Evolutionary conservation across 106 monocot species (phyloP).

Genomic region (Dioscorea dumetorum): DNA sequence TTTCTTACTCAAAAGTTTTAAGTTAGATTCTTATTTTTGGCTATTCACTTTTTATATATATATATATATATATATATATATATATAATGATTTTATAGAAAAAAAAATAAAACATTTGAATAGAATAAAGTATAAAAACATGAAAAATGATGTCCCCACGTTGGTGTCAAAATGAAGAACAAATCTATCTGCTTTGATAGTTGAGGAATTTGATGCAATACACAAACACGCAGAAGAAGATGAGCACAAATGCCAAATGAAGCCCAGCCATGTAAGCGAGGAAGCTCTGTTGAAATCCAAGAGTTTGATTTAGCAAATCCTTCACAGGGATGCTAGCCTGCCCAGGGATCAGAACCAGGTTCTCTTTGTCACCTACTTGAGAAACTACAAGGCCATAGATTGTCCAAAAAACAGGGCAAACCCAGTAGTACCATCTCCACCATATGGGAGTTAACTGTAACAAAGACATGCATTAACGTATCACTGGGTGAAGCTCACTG

Average conservation of each 20-base stretch:
- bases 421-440: slow-evolving; percentile 92
- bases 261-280: slow-evolving; percentile 34
- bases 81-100: too few species aligned
- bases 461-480: neutral
- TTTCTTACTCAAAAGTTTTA: too few species aligned
- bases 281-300: slow-evolving; percentile 36
- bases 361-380: slow-evolving; percentile 40
- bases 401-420: slow-evolving; percentile 63
- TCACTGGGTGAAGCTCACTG: neutral
- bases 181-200: slow-evolving; percentile 48
- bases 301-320: slow-evolving; percentile 43
- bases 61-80: too few species aligned
- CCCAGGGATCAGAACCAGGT: slow-evolving; percentile 38
- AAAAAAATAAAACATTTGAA: too few species aligned
- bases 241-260: slow-evolving; percentile 35
- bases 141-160: too few species aligned
- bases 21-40: too few species aligned
- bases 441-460: slow-evolving; percentile 9
- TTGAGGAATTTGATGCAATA: slow-evolving; percentile 54
- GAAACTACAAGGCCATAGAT: slow-evolving; percentile 58
- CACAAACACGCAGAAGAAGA: slow-evolving; percentile 15
- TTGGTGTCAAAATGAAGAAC: too few species aligned
- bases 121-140: too few species aligned
- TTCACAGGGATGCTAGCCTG: slow-evolving; percentile 22
- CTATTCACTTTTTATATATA: too few species aligned